Evolutionary conservation across 345 rosid species (phyloP).

Genomic region (Isatis tinctoria): DNA sequence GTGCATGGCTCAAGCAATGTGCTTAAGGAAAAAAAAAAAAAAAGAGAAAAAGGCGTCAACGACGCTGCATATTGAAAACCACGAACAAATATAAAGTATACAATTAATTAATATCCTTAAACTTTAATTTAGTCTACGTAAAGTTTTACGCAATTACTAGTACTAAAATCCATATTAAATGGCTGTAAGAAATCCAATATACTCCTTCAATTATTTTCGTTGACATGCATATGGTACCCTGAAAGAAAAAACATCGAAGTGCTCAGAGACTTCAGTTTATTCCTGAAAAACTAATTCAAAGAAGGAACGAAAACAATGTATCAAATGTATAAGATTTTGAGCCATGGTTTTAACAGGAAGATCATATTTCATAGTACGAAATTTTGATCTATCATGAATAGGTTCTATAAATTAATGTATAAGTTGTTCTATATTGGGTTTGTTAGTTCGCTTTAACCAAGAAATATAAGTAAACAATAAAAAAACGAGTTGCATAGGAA

Average conservation of each 20-base stretch:
- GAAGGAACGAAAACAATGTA: neutral
- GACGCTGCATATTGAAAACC: constrained; percentile 2
- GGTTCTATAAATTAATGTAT: neutral
- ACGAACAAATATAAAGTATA: neutral
- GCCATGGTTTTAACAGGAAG: neutral
- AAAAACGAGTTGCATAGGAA: constrained; percentile 9
- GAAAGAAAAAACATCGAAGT: neutral
- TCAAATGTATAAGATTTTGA: neutral
- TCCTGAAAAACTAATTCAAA: neutral
- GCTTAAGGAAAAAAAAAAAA: constrained; percentile 3
- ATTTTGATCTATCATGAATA: neutral
- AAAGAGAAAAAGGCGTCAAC: constrained; percentile 9
- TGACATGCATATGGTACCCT: neutral
- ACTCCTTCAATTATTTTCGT: neutral
- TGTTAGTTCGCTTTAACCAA: constrained; percentile 1
- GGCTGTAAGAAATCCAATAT: neutral
- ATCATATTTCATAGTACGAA: neutral
- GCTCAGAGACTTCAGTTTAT: neutral
- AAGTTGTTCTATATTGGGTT: neutral
- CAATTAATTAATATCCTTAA: neutral
- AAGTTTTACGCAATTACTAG: neutral
- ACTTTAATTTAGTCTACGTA: neutral
- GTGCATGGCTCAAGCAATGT: constrained; percentile 23
- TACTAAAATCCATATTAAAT: neutral
- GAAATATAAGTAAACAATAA: neutral